phyloP scores from a whole-genome alignment of 257 asterid genomes.

The Nicotiana benthamiana region DNA sequence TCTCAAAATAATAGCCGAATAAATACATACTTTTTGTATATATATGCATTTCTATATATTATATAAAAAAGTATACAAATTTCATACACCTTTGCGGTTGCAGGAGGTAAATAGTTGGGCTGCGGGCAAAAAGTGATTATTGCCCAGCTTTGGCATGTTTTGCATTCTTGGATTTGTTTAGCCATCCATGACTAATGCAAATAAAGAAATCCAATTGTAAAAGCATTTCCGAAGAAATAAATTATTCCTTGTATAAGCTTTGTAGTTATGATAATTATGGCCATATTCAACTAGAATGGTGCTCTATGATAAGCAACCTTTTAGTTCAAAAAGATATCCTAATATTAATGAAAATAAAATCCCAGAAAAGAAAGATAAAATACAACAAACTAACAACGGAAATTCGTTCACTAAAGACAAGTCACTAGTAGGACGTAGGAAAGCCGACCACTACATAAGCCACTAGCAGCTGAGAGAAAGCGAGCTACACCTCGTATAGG shows the following conservation, averaged over 20 bases:
- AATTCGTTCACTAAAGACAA: not conserved
- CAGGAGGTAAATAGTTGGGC: no score
- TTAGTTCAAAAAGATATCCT: not conserved
- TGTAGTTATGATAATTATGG: not conserved
- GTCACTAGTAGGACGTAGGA: not conserved
- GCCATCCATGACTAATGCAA: not conserved
- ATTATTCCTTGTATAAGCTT: not conserved
- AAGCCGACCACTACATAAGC: not conserved
- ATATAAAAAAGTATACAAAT: no score
- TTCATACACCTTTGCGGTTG: no score
- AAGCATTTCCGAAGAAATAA: not conserved
- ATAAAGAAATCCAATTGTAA: not conserved
- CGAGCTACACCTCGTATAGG: not conserved
- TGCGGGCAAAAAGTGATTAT: no score
- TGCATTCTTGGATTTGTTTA: not conserved
- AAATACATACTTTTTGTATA: no score
- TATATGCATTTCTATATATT: no score
- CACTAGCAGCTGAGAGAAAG: conserved; percentile 7
- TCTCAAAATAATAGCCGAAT: no score
- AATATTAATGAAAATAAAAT: not conserved
- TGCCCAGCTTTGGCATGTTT: not conserved
- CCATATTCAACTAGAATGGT: not conserved
- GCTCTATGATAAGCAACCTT: not conserved
- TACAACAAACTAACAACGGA: not conserved
- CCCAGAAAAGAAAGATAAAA: not conserved